Evolutionary conservation across 1,284 basidiomycete species (phyloP).

Genomic region (Cutaneotrichosporon daszewskae): DNA sequence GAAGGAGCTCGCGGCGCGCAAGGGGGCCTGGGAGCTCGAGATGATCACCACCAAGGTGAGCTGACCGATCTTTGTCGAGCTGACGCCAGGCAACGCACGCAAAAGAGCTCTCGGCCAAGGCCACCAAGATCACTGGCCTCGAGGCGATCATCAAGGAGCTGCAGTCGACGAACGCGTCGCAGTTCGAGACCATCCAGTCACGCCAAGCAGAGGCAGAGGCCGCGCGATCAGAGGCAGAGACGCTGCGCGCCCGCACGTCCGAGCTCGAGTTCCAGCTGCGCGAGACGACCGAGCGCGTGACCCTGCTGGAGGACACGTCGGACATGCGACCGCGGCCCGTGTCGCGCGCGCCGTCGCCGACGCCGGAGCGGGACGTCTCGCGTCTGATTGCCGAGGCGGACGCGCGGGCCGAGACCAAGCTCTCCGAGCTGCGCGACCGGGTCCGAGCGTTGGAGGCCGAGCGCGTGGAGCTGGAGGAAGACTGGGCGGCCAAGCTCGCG

Average conservation of each 20-base stretch:
- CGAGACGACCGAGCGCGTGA: constrained; percentile 65
- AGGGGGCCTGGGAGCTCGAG: constrained; percentile 71
- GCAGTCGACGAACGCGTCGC: constrained; percentile 62
- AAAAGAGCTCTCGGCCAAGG: constrained; percentile 61
- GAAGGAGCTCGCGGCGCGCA: constrained; percentile 59
- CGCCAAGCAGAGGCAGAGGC: constrained; percentile 83
- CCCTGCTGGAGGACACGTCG: constrained; percentile 63
- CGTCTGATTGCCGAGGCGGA: constrained; percentile 71
- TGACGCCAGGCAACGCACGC: constrained; percentile 58
- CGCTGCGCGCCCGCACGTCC: constrained; percentile 65
- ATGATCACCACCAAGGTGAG: constrained; percentile 66
- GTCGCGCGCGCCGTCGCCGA: neutral
- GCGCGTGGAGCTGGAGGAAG: constrained; percentile 59
- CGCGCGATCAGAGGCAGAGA: constrained; percentile 65
- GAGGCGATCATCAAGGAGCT: constrained; percentile 65
- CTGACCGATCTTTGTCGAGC: constrained; percentile 1
- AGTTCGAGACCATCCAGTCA: constrained; percentile 77
- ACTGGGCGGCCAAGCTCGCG: constrained; percentile 65
- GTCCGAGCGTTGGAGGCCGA: constrained; percentile 42
- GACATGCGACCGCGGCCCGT: no score
- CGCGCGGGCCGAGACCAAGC: constrained; percentile 64
- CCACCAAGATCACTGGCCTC: constrained; percentile 61
- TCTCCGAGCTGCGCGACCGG: constrained; percentile 60
- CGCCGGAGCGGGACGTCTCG: constrained; percentile 54
- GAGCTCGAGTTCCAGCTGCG: constrained; percentile 80